phyloP scores from a whole-genome alignment of 371 early-diverging fungal genomes.

The Cokeromyces recurvatus region DNA sequence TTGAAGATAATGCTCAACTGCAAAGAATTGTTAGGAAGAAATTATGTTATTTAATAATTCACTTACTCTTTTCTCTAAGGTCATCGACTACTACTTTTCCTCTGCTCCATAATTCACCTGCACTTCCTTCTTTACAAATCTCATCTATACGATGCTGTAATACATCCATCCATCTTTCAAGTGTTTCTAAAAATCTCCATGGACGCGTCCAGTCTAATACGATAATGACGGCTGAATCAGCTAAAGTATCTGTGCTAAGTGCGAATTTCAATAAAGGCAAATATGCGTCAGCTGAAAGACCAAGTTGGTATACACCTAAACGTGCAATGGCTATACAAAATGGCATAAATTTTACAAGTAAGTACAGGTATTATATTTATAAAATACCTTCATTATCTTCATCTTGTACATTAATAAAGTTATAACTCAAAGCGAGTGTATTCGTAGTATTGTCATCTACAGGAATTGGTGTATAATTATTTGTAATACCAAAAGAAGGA shows the following conservation, averaged over 20 bases:
- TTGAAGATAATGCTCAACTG: constrained; percentile 60
- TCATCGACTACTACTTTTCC: constrained; percentile 73
- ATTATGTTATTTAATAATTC: not conserved
- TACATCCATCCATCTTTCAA: constrained; percentile 79
- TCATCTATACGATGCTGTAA: constrained; percentile 61
- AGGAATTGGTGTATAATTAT: constrained; percentile 32
- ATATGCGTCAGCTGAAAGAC: constrained; percentile 70
- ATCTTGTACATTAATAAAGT: constrained; percentile 80
- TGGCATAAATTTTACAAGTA: too few relatives aligned
- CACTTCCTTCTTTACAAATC: constrained; percentile 56
- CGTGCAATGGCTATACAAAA: constrained; percentile 70
- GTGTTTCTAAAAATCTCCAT: constrained; percentile 79
- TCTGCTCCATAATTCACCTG: constrained; percentile 51
- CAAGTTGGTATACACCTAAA: constrained; percentile 80
- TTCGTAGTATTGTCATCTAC: constrained; percentile 59
- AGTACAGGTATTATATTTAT: too few relatives aligned
- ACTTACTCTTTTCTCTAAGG: constrained; percentile 63
- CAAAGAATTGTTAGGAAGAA: not conserved
- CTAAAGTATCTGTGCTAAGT: constrained; percentile 61
- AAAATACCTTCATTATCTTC: constrained; percentile 73
- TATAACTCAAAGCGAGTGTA: constrained; percentile 80
- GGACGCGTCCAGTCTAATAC: constrained; percentile 92
- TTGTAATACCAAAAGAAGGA: constrained; percentile 35
- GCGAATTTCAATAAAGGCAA: constrained; percentile 73
- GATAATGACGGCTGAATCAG: constrained; percentile 68